A percentile compares a stretch with the other conserved stretches of the same genome.
Conservation (phyloP, 345 rosid genomes). For the Kernera saxatilis region DNA sequence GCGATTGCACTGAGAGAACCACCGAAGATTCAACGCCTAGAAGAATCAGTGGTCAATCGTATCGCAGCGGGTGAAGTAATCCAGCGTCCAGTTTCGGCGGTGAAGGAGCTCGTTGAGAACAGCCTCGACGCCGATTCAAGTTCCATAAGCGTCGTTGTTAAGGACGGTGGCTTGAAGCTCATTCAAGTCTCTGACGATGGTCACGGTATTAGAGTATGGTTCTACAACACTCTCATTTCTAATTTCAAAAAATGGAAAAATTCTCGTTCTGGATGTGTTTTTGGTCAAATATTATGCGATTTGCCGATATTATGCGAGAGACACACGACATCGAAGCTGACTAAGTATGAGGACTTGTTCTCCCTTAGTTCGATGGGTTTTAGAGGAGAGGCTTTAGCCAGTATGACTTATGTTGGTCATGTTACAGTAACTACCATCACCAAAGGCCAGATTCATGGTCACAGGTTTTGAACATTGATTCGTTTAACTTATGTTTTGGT, state of each 20-base stretch:
- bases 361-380: slow-evolving; percentile 88
- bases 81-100: slow-evolving; percentile 90
- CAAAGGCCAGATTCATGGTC: slow-evolving; percentile 82
- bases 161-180: slow-evolving; percentile 98
- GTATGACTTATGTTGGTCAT: slow-evolving; percentile 95
- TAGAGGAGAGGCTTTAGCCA: slow-evolving; percentile 96
- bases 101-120: slow-evolving; percentile 94
- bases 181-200: slow-evolving; percentile 99
- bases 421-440: slow-evolving; percentile 90
- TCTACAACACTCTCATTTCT: not conserved
- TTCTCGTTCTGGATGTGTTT: not conserved
- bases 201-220: slow-evolving; percentile 73
- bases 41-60: slow-evolving; percentile 81
- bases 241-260: not conserved
- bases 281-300: slow-evolving; percentile 29
- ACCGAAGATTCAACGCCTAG: slow-evolving; percentile 75
- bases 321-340: slow-evolving; percentile 90
- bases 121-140: slow-evolving; percentile 88
- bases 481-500: not conserved
- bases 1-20: slow-evolving; percentile 35
- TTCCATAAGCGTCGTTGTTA: slow-evolving; percentile 66
- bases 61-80: slow-evolving; percentile 98
- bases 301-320: slow-evolving; percentile 91
- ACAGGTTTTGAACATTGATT: slow-evolving; percentile 41
- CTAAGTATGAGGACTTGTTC: slow-evolving; percentile 75